Evolutionary conservation across 2,329 filamentous ascomycete genomes (phyloP).

Genomic region (Talaromyces amestolkiae): DNA sequence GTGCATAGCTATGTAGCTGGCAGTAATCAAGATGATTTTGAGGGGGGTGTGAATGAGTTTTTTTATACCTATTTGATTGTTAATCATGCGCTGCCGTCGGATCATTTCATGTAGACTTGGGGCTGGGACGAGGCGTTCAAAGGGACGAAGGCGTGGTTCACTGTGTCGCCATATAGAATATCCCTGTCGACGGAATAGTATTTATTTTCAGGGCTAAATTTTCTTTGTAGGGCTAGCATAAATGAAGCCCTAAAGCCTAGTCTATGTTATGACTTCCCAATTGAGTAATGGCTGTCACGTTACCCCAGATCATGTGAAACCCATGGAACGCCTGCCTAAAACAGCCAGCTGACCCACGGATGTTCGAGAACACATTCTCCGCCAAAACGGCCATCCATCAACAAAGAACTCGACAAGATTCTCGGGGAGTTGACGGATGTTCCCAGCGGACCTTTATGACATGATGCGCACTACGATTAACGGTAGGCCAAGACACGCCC

Average conservation of each 20-base stretch:
- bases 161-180: background rate
- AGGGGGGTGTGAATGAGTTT: no score
- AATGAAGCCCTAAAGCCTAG: background rate
- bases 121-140: no score
- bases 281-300: background rate
- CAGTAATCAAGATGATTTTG: no score
- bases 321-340: background rate
- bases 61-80: no score
- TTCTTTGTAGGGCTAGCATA: background rate
- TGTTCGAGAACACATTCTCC: background rate
- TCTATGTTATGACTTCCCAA: background rate
- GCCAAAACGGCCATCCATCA: background rate
- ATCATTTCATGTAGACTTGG: no score
- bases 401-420: background rate
- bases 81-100: no score
- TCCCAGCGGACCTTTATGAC: background rate
- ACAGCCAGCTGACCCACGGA: background rate
- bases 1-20: background rate
- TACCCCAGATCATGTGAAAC: conserved; percentile 12
- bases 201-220: no score
- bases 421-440: background rate
- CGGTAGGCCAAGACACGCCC: no score
- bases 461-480: background rate
- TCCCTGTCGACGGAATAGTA: background rate
- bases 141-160: no score